These are phyloP conservation scores for Boletus mariae DNA, from an alignment of 1,284 basidiomycete species.

Conservation along the genomic window DNA sequence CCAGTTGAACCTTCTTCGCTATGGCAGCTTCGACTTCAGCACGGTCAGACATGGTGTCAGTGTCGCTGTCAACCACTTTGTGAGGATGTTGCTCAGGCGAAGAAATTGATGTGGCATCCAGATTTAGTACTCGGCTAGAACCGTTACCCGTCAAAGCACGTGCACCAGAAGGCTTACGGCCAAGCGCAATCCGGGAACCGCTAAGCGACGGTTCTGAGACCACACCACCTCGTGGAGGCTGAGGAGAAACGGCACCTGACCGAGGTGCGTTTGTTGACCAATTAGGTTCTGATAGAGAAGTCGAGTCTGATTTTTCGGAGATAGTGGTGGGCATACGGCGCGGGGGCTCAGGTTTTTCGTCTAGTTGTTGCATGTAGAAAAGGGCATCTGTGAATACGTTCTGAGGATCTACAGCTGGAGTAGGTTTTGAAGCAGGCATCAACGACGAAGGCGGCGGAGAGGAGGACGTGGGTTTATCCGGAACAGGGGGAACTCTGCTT, in stretches of 20 bases:
- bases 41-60: constrained; percentile 29
- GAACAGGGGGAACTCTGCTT: constrained; percentile 26
- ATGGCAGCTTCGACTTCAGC: constrained; percentile 6
- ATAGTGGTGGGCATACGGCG: constrained; percentile 43
- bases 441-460: constrained; percentile 6
- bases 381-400: constrained; percentile 58
- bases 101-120: constrained; percentile 28
- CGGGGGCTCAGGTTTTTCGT: constrained; percentile 31
- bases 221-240: constrained; percentile 35
- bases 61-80: constrained; percentile 27
- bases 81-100: constrained; percentile 31
- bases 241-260: constrained; percentile 18
- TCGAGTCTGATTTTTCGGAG: constrained; percentile 30
- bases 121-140: constrained; percentile 33
- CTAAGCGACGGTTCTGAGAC: constrained; percentile 22
- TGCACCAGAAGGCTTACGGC: constrained; percentile 81
- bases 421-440: constrained; percentile 16
- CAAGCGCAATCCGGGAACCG: constrained; percentile 43
- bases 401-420: constrained; percentile 25
- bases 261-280: constrained; percentile 8
- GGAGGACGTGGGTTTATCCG: constrained; percentile 18
- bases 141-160: constrained; percentile 58
- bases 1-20: constrained; percentile 27
- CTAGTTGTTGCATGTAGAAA: constrained; percentile 64
- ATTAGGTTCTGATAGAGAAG: constrained; percentile 33